Base-by-base conservation (phyloP, 768 basidiomycete species). In the Gloeophyllum trabeum region DNA sequence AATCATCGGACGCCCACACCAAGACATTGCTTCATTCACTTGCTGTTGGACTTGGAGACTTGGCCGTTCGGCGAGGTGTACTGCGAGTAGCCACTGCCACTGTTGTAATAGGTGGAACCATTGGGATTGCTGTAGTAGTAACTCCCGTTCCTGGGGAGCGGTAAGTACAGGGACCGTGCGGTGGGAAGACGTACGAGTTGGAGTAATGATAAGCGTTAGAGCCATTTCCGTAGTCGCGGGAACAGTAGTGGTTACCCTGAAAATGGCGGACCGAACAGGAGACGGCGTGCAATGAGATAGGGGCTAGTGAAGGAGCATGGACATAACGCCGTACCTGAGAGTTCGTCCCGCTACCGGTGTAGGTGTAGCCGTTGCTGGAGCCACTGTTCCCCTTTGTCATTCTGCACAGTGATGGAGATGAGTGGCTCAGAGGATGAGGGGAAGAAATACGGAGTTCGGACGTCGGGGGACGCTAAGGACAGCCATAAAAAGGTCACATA, bases 91-190 rank as follows among this genome's bases (percentile, higher is more conserved):
- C 78, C 78, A 12, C 12, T 44, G 0, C 73, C 75, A 28, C 35
- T 65, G 58, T 77, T 67, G 52, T 79, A 70, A 53, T 81, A 81
- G 4, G 65, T 78, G 1, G 75, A 77, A 0, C 74, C 71, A 37
- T 81, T 63, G 36, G 74, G 56, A 62, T 81, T 81, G 39, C 51
- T 53, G 56, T 81, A 81, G 52, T 80, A 79, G 59, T 81, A 81
- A 44, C 71, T 70, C 2, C 75, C 77, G 42, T 80, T 45, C 4
- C 69, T 70, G 43, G 38, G 39, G 41, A 50, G 35, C 38, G 35
- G 24, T 40, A 16, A 35, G 24, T 54, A 52, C 18, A 14, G 20
- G 34, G 13, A 38, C 28, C 16, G 34, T 18, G 6, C 5, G 20
- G 21, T 40, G n/a, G 10, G 34, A 10, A 39, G 6, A 58, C 67